Percentiles rank a stretch among this genome's conserved stretches.
Conservation (phyloP, 2,329 filamentous ascomycete genomes). For the Fusarium robinianum region DNA sequence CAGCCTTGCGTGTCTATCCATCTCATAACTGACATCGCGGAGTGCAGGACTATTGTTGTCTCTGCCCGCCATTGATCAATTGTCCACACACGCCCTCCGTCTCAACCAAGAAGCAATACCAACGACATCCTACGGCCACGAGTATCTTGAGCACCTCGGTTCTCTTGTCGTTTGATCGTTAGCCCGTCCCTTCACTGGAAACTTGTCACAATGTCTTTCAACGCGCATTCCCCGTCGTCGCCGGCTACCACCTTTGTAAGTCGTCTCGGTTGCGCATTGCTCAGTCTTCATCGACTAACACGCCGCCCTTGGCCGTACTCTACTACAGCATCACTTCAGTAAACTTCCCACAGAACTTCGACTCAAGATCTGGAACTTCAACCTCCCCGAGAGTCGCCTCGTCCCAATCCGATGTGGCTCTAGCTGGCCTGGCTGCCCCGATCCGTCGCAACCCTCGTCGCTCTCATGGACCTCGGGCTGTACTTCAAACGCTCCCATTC, state of each 20-base stretch:
- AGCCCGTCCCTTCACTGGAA: too few relatives aligned
- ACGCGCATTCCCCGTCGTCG: constrained; percentile 4
- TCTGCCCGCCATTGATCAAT: too few relatives aligned
- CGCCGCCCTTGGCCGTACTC: constrained; percentile 11
- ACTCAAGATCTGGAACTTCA: constrained; percentile 53
- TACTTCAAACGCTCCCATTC: constrained; percentile 48
- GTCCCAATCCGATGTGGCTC: constrained; percentile 49
- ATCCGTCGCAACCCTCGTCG: constrained; percentile 5
- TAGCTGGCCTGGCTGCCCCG: constrained; percentile 33
- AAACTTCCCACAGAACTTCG: constrained; percentile 53
- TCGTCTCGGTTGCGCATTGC: too few relatives aligned
- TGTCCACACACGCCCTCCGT: too few relatives aligned
- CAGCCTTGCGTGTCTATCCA: not conserved
- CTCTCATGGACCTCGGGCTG: constrained; percentile 41
- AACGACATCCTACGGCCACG: too few relatives aligned
- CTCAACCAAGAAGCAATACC: too few relatives aligned
- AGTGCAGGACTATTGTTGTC: too few relatives aligned
- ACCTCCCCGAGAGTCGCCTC: constrained; percentile 48
- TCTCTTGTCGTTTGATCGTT: too few relatives aligned
- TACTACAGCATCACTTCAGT: constrained; percentile 47
- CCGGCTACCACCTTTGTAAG: not conserved
- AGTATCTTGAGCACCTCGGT: too few relatives aligned
- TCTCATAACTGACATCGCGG: constrained; percentile 4
- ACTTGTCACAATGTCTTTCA: constrained; percentile 22
- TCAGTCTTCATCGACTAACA: too few relatives aligned